Evolutionary conservation across 352 stramenopile species (phyloP).

Genomic region (Pythium folliculosum): DNA sequence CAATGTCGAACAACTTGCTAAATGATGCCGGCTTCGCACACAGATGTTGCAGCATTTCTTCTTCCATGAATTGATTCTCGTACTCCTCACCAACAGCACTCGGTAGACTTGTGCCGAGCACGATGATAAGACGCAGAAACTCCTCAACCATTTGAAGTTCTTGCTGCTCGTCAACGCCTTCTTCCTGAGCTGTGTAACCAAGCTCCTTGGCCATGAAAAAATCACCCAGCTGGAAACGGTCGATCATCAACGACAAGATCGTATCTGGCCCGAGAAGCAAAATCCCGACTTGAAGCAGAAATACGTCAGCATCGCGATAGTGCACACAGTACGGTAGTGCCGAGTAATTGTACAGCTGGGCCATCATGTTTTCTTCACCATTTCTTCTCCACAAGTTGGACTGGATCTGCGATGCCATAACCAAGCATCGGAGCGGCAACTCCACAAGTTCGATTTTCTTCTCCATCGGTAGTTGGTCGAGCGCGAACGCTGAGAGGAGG

Average conservation of each 20-base stretch:
- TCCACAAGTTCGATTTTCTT: constrained; percentile 69
- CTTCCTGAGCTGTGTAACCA: constrained; percentile 56
- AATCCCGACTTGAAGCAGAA: constrained; percentile 77
- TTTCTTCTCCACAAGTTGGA: constrained; percentile 87
- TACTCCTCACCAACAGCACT: constrained; percentile 53
- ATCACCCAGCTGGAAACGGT: constrained; percentile 72
- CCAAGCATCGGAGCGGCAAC: constrained; percentile 76
- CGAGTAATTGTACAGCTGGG: constrained; percentile 90
- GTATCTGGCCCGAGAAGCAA: constrained; percentile 64
- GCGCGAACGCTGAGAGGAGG: constrained; percentile 57
- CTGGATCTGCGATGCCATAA: constrained; percentile 88
- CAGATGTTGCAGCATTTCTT: constrained; percentile 88
- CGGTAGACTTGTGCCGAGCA: constrained; percentile 75
- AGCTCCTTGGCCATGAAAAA: constrained; percentile 53
- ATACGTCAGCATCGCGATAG: constrained; percentile 80
- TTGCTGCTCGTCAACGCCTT: constrained; percentile 73
- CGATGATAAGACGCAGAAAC: constrained; percentile 77
- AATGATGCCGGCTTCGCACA: constrained; percentile 79
- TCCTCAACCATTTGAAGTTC: constrained; percentile 82
- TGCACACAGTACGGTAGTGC: constrained; percentile 86
- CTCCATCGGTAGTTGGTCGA: constrained; percentile 49
- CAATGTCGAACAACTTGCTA: constrained; percentile 81
- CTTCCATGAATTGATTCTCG: constrained; percentile 72
- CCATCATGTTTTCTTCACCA: constrained; percentile 89
- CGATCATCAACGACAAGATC: constrained; percentile 69